Percentiles rank a stretch among this genome's conserved stretches.
Conservation (phyloP, 1,284 basidiomycete species). For the Ganoderma lucidum region DNA sequence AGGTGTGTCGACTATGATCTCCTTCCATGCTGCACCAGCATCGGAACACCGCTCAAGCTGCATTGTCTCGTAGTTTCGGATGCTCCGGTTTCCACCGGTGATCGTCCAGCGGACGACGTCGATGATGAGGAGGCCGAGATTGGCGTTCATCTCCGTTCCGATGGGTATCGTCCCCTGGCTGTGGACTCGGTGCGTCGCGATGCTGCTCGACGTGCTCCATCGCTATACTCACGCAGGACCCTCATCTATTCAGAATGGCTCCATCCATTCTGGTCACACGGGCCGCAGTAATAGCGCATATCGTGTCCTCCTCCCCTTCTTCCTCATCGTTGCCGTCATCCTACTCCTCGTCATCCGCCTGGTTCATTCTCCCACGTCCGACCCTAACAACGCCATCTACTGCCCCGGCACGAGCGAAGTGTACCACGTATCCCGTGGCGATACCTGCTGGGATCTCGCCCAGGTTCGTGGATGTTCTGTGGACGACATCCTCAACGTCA, state of each 20-base stretch:
- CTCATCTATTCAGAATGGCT: constrained; percentile 11
- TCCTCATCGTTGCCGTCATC: constrained; percentile 70
- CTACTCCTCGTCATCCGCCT: constrained; percentile 74
- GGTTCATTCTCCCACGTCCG: constrained; percentile 52
- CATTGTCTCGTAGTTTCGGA: constrained; percentile 31
- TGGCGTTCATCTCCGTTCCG: constrained; percentile 59
- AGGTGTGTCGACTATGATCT: constrained; percentile 39
- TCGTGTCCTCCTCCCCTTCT: constrained; percentile 75
- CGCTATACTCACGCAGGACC: not conserved
- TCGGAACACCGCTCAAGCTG: constrained; percentile 16
- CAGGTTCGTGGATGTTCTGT: constrained; percentile 58
- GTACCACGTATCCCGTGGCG: constrained; percentile 64
- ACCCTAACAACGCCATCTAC: constrained; percentile 39
- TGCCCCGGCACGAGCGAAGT: constrained; percentile 59
- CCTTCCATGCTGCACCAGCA: constrained; percentile 13
- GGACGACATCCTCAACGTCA: constrained; percentile 61
- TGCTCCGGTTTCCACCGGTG: constrained; percentile 31
- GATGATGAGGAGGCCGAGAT: constrained; percentile 54
- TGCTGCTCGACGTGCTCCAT: not conserved
- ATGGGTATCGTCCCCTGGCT: constrained; percentile 65
- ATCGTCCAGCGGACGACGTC: constrained; percentile 28
- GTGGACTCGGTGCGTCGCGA: constrained; percentile 56
- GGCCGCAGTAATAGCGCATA: constrained; percentile 51
- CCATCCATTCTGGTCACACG: constrained; percentile 18
- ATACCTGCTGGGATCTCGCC: constrained; percentile 76